phyloP scores from a whole-genome alignment of 2,329 filamentous ascomycete species.

The Diaporthe eres region DNA sequence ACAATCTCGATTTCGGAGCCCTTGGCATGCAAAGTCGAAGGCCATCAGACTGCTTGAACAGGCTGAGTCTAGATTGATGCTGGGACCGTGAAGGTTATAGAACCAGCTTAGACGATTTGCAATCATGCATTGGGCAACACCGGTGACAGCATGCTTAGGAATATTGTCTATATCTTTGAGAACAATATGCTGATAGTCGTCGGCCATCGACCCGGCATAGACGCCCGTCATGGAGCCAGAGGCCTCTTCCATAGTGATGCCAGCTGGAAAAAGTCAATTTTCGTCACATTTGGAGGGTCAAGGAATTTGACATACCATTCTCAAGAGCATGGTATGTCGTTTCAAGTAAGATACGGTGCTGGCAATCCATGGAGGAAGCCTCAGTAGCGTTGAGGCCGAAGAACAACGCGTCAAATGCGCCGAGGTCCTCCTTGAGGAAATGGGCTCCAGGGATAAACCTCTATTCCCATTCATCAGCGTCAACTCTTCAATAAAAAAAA shows the following conservation, averaged over 20 bases:
- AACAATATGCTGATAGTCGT: conserved; percentile 47
- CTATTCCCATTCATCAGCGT: too few species aligned
- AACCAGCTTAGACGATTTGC: conserved; percentile 59
- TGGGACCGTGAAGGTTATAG: conserved; percentile 55
- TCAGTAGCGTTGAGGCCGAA: conserved; percentile 52
- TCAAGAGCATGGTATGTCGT: conserved; percentile 54
- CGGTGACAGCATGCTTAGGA: conserved; percentile 51
- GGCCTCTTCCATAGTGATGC: conserved; percentile 47
- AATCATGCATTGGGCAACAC: conserved; percentile 42
- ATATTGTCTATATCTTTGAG: conserved; percentile 44
- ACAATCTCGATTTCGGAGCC: background rate
- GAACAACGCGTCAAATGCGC: conserved; percentile 47
- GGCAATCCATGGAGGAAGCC: conserved; percentile 52
- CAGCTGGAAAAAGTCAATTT: conserved; percentile 42
- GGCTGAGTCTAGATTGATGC: conserved; percentile 55
- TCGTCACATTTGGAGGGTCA: too few species aligned
- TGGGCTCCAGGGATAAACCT: background rate
- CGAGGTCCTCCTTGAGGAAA: conserved; percentile 37
- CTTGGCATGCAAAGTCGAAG: conserved; percentile 29
- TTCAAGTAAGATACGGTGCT: conserved; percentile 53
- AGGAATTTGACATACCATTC: conserved; percentile 33
- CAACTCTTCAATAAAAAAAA: too few species aligned
- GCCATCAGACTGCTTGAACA: conserved; percentile 49
- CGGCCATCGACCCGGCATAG: conserved; percentile 51
- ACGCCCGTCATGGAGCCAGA: conserved; percentile 49